Percentiles rank a stretch among this genome's conserved stretches.
Evolutionary conservation across 139 green algal species (phyloP).

Genomic region (Choricystis sp.): DNA sequence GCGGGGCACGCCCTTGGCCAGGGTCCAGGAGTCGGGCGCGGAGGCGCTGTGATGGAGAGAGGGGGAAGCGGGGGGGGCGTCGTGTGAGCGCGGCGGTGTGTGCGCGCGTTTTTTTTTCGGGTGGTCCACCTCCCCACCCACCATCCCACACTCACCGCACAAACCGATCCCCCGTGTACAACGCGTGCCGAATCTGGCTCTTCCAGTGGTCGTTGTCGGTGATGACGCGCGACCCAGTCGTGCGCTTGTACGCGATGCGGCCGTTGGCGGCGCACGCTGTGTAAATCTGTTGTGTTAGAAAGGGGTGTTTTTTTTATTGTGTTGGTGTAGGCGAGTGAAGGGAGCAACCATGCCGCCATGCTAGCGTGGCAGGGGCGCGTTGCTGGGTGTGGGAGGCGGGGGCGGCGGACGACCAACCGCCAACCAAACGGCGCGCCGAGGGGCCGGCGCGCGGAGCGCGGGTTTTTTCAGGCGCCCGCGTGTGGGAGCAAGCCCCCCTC

Average conservation of each 20-base stretch:
- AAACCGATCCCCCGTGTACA: slow-evolving; percentile 39
- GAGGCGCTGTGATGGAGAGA: background rate
- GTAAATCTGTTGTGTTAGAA: slow-evolving; percentile 45
- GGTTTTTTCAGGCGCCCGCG: too few species aligned
- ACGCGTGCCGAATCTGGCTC: slow-evolving; percentile 38
- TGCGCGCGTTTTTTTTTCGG: too few species aligned
- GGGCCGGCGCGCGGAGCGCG: too few species aligned
- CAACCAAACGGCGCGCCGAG: too few species aligned
- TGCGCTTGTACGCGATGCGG: slow-evolving; percentile 37
- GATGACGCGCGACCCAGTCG: slow-evolving; percentile 38
- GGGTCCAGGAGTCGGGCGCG: background rate
- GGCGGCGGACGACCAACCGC: too few species aligned
- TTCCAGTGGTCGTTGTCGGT: slow-evolving; percentile 50
- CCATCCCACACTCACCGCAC: slow-evolving; percentile 11
- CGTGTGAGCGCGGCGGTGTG: background rate
- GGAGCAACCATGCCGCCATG: too few species aligned
- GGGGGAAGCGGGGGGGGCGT: background rate
- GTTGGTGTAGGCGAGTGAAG: too few species aligned
- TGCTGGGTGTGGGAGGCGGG: too few species aligned
- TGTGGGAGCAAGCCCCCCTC: too few species aligned
- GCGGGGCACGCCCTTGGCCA: background rate
- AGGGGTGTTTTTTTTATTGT: too few species aligned
- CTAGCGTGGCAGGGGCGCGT: too few species aligned
- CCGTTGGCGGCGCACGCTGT: slow-evolving; percentile 22
- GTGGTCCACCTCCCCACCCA: too few species aligned